phyloP scores from a whole-genome alignment of 352 stramenopile genomes.

The Globisporangium cederbergense region DNA sequence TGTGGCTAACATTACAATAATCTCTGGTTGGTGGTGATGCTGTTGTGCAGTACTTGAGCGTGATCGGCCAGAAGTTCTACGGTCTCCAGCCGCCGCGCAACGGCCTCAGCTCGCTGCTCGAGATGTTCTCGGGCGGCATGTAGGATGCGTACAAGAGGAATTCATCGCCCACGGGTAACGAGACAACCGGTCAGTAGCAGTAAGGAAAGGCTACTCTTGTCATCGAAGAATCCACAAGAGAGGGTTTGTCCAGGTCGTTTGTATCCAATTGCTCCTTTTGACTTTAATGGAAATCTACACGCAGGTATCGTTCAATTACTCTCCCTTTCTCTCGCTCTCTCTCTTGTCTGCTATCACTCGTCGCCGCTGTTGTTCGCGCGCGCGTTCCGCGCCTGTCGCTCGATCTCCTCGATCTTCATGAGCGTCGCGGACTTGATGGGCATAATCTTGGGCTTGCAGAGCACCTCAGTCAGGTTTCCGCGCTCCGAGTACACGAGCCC shows the following conservation, averaged over 20 bases:
- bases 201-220: background rate
- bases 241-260: background rate
- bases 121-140: conserved; percentile 85
- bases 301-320: background rate
- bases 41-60: conserved; percentile 65
- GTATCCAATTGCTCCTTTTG: background rate
- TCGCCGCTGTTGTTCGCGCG: conserved; percentile 10
- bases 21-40: conserved; percentile 14
- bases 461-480: conserved; percentile 77
- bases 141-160: conserved; percentile 15
- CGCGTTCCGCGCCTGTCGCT: conserved; percentile 56
- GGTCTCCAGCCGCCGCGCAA: conserved; percentile 74
- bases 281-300: background rate
- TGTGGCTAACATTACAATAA: conserved; percentile 1
- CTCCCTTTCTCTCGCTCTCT: background rate
- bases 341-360: background rate
- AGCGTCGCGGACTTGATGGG: conserved; percentile 87
- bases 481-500: conserved; percentile 89
- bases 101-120: conserved; percentile 76
- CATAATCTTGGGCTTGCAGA: conserved; percentile 90
- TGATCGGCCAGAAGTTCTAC: conserved; percentile 86
- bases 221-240: background rate
- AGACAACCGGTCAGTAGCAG: background rate
- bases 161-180: background rate
- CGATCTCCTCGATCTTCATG: conserved; percentile 83